Percentiles rank a stretch among this genome's conserved stretches.
Evolutionary conservation across 2,329 filamentous ascomycete species (phyloP).

Genomic region (Epicoccum nigrum): DNA sequence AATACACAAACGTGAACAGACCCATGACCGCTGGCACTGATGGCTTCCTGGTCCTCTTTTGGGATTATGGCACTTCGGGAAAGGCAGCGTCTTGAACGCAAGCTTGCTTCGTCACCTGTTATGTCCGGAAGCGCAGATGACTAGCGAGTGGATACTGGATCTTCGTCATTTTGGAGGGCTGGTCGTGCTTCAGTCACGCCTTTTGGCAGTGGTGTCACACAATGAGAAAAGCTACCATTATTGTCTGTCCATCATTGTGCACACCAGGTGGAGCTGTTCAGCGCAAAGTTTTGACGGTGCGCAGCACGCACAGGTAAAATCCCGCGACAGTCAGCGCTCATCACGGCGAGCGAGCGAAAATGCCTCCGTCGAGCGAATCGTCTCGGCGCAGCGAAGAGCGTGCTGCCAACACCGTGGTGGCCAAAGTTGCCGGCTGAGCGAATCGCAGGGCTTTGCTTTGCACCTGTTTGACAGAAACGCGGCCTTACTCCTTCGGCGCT

Average conservation of each 20-base stretch:
- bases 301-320: conserved; percentile 10
- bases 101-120: conserved; percentile 36
- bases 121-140: conserved; percentile 44
- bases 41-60: conserved; percentile 23
- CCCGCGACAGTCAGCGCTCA: neutral
- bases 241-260: neutral
- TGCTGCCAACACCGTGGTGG: conserved; percentile 27
- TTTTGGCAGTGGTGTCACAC: conserved; percentile 24
- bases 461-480: conserved; percentile 29
- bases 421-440: conserved; percentile 24
- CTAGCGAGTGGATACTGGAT: conserved; percentile 24
- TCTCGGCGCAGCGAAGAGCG: conserved; percentile 5
- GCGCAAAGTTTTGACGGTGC: conserved; percentile 3
- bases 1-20: conserved; percentile 16
- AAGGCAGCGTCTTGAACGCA: conserved; percentile 39
- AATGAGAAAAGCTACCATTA: neutral
- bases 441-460: conserved; percentile 23
- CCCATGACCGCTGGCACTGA: conserved; percentile 44
- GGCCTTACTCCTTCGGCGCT: conserved; percentile 12
- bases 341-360: conserved; percentile 13
- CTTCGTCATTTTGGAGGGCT: conserved; percentile 31
- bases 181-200: conserved; percentile 27
- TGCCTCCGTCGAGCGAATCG: conserved; percentile 24
- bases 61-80: conserved; percentile 22
- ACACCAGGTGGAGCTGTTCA: neutral